Percentiles rank a stretch among this genome's conserved stretches.
phyloP scores from a whole-genome alignment of 2,329 filamentous ascomycete species.

The Ophiostoma ulmi region DNA sequence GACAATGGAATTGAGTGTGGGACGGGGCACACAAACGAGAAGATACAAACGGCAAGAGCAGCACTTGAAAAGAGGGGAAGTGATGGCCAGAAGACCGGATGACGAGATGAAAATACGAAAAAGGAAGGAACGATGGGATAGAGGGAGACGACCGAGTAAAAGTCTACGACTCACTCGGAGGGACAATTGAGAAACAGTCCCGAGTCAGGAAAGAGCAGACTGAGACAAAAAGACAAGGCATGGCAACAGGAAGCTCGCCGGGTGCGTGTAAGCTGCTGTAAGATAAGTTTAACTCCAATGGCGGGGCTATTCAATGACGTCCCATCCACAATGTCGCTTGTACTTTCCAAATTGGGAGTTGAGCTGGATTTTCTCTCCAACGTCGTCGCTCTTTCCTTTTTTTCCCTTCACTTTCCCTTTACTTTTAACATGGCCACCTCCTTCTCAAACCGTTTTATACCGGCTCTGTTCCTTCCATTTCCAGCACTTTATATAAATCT shows the following conservation, averaged over 20 bases:
- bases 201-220: background rate
- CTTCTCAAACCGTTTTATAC: background rate
- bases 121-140: background rate
- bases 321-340: constrained; percentile 14
- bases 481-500: background rate
- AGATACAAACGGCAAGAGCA: constrained; percentile 3
- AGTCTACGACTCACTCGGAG: background rate
- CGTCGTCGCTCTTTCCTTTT: constrained; percentile 5
- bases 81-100: background rate
- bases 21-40: background rate
- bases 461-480: background rate
- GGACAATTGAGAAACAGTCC: background rate
- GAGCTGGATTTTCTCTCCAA: background rate
- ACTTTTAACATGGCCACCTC: background rate
- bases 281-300: background rate
- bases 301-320: constrained; percentile 22
- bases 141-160: background rate
- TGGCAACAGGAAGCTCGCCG: background rate
- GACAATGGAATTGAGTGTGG: background rate
- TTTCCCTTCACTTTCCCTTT: background rate
- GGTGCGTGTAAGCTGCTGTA: background rate
- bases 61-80: background rate
- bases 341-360: constrained; percentile 11
- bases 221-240: background rate
- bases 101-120: background rate